Evolutionary conservation across 768 basidiomycete species (phyloP), one percentile per base, ranked within the genome.

Genomic region (Fomitopsis serialis): DNA sequence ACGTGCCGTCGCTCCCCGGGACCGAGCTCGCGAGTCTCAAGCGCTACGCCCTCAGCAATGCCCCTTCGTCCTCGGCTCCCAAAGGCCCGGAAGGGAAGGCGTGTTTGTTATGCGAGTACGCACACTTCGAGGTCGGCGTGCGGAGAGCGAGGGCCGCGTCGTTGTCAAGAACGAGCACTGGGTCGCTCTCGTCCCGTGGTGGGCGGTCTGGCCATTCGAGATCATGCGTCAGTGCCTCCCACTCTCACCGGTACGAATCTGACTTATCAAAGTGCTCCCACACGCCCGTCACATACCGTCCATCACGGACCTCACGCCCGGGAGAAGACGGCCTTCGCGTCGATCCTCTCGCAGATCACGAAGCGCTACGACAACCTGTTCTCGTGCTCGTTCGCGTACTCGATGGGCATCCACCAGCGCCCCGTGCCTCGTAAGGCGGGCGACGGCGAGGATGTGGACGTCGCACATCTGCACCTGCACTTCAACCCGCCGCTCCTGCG

Each of bases 161-260:
- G 84, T 95, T 2, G 65, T 84, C 32, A 72, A 77, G 65, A 89
- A 90, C 61, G 79, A 82, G 17, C 78, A 87, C 62, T 97, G 91
- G 81, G 75, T 89, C 2, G 91, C 86, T 0, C 63, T 96, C 1
- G 92, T 95, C 2, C 94, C 94, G 2, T 96, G 91, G 86, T 97
- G 94, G 94, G 94, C 93, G 6, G 80, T 81, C 29, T 97, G 93
- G 94, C 94, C 94, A 0, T 97, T 85, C 64, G 94, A 97, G 67
- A 75, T 86, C 17, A 70, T 95, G 61, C 65, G 89, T 87, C 60
- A 61, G 76, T 70, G 13, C 1, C 25, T 27, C n/a, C 29, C 12
- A 22, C 21, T 27, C 21, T 5, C 53, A 58, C 10, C n/a, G n/a
- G n/a, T n/a, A n/a, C n/a, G n/a, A n/a, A n/a, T n/a, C n/a, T n/a